phyloP scores from a whole-genome alignment of 2,329 filamentous ascomycete genomes.

The Tolypocladium inflatum region DNA sequence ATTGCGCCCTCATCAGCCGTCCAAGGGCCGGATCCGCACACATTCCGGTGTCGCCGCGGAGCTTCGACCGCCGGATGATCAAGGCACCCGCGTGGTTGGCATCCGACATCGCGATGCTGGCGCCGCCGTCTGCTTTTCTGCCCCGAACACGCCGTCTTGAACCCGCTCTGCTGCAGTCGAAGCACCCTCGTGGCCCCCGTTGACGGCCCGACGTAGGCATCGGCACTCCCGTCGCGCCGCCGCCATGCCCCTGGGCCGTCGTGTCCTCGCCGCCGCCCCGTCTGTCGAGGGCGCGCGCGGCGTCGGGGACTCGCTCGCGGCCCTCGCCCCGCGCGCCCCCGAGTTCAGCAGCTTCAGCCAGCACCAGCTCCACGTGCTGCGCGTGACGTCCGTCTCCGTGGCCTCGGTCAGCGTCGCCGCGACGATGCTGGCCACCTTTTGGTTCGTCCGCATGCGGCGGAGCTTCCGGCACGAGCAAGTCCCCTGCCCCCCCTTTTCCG shows the following conservation, averaged over 20 bases:
- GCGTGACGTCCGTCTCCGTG: conserved; percentile 26
- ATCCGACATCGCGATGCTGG: not conserved
- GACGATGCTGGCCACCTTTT: conserved; percentile 52
- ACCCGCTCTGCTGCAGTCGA: too few relatives aligned
- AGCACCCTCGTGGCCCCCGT: not conserved
- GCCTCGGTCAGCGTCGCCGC: conserved; percentile 46
- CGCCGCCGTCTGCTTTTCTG: not conserved
- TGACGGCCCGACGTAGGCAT: not conserved
- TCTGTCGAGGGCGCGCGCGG: not conserved
- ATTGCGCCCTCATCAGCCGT: too few relatives aligned
- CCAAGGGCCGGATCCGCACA: too few relatives aligned
- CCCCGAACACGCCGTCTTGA: not conserved
- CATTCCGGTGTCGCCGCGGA: not conserved
- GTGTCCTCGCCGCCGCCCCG: not conserved
- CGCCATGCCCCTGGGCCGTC: not conserved
- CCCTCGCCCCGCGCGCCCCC: not conserved
- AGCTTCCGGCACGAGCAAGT: conserved; percentile 56
- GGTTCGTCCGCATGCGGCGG: conserved; percentile 65
- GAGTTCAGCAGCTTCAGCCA: not conserved
- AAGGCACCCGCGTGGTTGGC: not conserved
- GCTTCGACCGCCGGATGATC: not conserved
- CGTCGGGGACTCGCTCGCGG: not conserved
- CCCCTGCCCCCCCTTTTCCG: not conserved
- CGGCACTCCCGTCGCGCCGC: not conserved
- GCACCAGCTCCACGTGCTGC: conserved; percentile 12